Evolutionary conservation across 2,329 filamentous ascomycete genomes (phyloP), one percentile per base, ranked within the genome.

Genomic region (Penicillium capsulatum): DNA sequence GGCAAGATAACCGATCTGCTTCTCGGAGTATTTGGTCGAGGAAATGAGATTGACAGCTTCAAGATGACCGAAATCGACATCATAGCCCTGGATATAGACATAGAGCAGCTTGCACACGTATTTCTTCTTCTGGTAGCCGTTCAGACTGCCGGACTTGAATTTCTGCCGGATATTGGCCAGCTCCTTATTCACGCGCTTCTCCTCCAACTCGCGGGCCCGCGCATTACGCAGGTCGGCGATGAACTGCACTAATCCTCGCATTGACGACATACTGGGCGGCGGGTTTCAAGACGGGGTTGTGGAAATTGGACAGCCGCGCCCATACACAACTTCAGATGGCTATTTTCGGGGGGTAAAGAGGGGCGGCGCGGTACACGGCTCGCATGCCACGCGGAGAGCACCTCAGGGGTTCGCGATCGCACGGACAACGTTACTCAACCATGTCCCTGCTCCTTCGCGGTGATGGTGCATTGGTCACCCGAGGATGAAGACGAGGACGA

Each of bases 21-120:
- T 98, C 66, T 98, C 92, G 15, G 91, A 97, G 70, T 97, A 98
- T 64, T 97, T 98, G 60, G 77, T 89, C 40, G 91, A 89, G 17
- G 91, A 96, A 55, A 98, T 94, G 59, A 98, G 79, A 62, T 97
- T 97, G 62, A 98, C 91, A 22, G 94, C 94, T 71, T 98, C 92
- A 53, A 98, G 81, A 64, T 98, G 92, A 40, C 92, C 92, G 67
- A 98, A 98, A 66, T 97, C 94, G 69, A 98, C 91, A 65, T 98
- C 91, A 85, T 92, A 98, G 34, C 92, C 92, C 51, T 98, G 79
- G 45, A 98, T 98, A 68, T 98, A 98, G 59, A 98, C 97, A 67
- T 98, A 98, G 47, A 98, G 76, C 54, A 98, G 80, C 81, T 98
- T 98, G 86, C 92, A 98, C 53, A 98, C 92, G 65, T 98, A 98